phyloP scores from a whole-genome alignment of 73 alveolate genomes.

The Diophrys appendiculata region DNA sequence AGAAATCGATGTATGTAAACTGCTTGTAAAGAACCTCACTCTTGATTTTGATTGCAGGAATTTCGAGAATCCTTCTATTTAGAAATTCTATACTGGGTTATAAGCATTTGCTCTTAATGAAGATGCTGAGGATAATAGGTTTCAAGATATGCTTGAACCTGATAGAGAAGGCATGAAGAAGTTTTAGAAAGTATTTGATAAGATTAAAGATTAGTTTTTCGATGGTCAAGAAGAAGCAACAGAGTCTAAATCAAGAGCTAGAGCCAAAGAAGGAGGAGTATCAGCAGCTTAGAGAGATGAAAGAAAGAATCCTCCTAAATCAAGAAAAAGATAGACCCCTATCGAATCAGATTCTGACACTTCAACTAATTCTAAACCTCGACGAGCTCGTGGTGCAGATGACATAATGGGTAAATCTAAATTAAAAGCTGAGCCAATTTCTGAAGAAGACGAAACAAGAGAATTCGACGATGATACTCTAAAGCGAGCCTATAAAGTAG shows the following conservation, averaged over 20 bases:
- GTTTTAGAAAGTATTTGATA: conserved; percentile 43
- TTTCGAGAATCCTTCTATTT: conserved; percentile 62
- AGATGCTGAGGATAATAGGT: conserved; percentile 53
- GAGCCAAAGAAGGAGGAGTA: not conserved
- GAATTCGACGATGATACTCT: too few relatives aligned
- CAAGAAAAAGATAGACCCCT: too few relatives aligned
- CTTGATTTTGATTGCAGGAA: conserved; percentile 62
- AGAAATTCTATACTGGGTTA: conserved; percentile 58
- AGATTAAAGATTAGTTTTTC: conserved; percentile 38
- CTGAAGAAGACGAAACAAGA: too few relatives aligned
- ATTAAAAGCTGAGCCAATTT: too few relatives aligned
- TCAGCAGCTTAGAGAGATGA: too few relatives aligned
- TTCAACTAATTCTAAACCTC: too few relatives aligned
- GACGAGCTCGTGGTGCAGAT: too few relatives aligned
- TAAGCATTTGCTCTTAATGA: conserved; percentile 65
- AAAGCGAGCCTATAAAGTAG: too few relatives aligned
- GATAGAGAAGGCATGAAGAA: conserved; percentile 65
- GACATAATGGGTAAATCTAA: too few relatives aligned
- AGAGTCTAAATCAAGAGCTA: conserved; percentile 29
- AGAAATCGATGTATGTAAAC: conserved; percentile 46
- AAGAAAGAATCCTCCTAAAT: too few relatives aligned
- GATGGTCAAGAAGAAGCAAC: conserved; percentile 22
- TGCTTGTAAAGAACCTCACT: conserved; percentile 49
- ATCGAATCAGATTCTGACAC: too few relatives aligned
- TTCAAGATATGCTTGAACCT: conserved; percentile 61